phyloP scores from a whole-genome alignment of 129 eudicot species.

The Centella asiatica region DNA sequence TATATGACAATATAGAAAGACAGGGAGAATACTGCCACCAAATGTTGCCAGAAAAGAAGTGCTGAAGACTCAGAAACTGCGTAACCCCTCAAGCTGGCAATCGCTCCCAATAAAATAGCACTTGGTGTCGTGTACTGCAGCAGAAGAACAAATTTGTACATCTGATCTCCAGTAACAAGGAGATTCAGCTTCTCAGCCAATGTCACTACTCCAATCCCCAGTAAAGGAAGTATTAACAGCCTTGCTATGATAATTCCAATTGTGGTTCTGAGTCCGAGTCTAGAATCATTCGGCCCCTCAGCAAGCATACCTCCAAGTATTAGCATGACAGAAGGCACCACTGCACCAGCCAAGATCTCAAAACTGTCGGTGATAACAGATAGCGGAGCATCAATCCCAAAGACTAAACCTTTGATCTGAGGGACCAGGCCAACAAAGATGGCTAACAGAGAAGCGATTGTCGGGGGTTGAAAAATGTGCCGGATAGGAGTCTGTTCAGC shows the following conservation, averaged over 20 bases:
- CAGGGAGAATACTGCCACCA: conserved; percentile 54
- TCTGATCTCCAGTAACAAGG: conserved; percentile 52
- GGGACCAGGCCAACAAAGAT: conserved; percentile 68
- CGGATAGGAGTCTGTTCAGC: conserved; percentile 73
- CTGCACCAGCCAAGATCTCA: conserved; percentile 68
- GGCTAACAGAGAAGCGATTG: conserved; percentile 60
- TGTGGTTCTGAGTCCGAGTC: conserved; percentile 58
- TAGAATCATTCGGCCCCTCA: conserved; percentile 66
- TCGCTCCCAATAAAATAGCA: conserved; percentile 85
- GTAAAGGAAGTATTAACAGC: conserved; percentile 56
- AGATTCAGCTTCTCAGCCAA: conserved; percentile 49
- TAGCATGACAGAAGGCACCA: conserved; percentile 87
- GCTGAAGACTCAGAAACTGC: conserved; percentile 90
- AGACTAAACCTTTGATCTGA: conserved; percentile 48
- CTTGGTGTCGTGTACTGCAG: conserved; percentile 84
- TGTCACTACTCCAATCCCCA: conserved; percentile 61
- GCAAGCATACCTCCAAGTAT: conserved; percentile 88
- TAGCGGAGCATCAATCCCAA: conserved; percentile 64
- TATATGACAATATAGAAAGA: conserved; percentile 58
- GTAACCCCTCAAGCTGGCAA: conserved; percentile 89
- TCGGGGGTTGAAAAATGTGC: conserved; percentile 75
- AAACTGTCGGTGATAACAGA: conserved; percentile 65
- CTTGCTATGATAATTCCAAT: conserved; percentile 63
- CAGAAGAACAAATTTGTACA: conserved; percentile 75
- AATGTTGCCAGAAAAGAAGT: conserved; percentile 81